A percentile compares a stretch with the other conserved stretches of the same genome.
Conservation (phyloP, 2,329 filamentous ascomycete species). For the Microdochium trichocladiopsis region DNA sequence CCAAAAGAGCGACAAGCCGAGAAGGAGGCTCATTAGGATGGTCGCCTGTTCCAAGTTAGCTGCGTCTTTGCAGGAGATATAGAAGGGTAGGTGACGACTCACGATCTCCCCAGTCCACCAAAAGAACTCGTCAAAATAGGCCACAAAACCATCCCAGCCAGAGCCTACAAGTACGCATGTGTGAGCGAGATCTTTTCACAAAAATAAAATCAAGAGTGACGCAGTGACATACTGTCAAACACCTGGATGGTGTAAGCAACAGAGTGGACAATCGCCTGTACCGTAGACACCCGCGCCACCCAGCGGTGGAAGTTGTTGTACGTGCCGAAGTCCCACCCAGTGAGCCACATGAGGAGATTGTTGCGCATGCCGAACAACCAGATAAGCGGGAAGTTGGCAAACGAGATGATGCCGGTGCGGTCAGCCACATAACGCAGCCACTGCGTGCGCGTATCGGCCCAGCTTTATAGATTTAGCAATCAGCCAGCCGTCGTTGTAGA, state of each 20-base stretch:
- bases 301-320: conserved; percentile 64
- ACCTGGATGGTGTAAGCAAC: conserved; percentile 47
- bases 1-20: conserved; percentile 41
- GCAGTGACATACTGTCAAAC: conserved; percentile 20
- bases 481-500: too few species aligned
- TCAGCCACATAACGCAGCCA: conserved; percentile 51
- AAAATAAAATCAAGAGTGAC: neutral
- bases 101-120: conserved; percentile 43
- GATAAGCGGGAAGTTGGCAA: conserved; percentile 55
- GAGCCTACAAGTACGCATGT: conserved; percentile 11
- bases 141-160: conserved; percentile 24
- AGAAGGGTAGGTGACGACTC: conserved; percentile 10
- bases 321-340: conserved; percentile 61
- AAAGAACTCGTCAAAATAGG: conserved; percentile 34
- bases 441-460: conserved; percentile 23
- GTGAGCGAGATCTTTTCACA: neutral
- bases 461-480: conserved; percentile 17
- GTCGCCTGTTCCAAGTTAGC: conserved; percentile 23
- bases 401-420: conserved; percentile 56
- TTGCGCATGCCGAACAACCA: conserved; percentile 64
- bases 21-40: conserved; percentile 34
- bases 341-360: conserved; percentile 58
- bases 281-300: conserved; percentile 53
- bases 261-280: conserved; percentile 57
- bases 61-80: neutral